These are phyloP conservation scores for Fusarium lateritium DNA, from an alignment of 2,329 filamentous ascomycete genomes.

Conservation along the genomic window DNA sequence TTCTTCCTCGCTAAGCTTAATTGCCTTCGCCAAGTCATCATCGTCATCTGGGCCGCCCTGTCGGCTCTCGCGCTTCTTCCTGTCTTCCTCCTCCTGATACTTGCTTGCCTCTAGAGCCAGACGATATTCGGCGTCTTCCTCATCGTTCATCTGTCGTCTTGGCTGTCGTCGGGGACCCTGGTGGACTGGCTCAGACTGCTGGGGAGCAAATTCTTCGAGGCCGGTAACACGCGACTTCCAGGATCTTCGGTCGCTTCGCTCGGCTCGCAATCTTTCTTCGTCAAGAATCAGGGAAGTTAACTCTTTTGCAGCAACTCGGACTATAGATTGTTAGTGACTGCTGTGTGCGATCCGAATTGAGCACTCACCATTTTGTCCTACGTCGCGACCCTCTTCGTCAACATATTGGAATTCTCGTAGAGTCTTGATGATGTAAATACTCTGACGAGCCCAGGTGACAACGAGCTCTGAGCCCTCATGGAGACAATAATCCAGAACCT, in stretches of 20 bases:
- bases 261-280: constrained; percentile 90
- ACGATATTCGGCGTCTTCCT: constrained; percentile 91
- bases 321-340: constrained; percentile 62
- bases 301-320: constrained; percentile 96
- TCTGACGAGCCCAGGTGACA: constrained; percentile 98
- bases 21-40: constrained; percentile 93
- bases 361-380: constrained; percentile 91
- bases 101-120: constrained; percentile 96
- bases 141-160: constrained; percentile 72
- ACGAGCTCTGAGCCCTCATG: constrained; percentile 97
- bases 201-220: constrained; percentile 82
- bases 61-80: constrained; percentile 77
- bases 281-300: constrained; percentile 92
- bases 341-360: neutral
- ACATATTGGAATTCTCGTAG: constrained; percentile 96
- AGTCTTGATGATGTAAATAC: constrained; percentile 99
- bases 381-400: constrained; percentile 94
- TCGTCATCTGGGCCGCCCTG: constrained; percentile 74
- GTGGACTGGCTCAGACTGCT: constrained; percentile 55
- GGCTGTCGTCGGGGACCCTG: constrained; percentile 57
- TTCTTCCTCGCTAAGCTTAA: constrained; percentile 94
- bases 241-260: constrained; percentile 90
- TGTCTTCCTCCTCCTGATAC: constrained; percentile 92
- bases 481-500: constrained; percentile 97
- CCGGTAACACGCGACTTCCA: constrained; percentile 98